Percentiles rank a stretch among this genome's conserved stretches.
Evolutionary conservation across 345 rosid genomes (phyloP).

Genomic region (Excoecaria agallocha): DNA sequence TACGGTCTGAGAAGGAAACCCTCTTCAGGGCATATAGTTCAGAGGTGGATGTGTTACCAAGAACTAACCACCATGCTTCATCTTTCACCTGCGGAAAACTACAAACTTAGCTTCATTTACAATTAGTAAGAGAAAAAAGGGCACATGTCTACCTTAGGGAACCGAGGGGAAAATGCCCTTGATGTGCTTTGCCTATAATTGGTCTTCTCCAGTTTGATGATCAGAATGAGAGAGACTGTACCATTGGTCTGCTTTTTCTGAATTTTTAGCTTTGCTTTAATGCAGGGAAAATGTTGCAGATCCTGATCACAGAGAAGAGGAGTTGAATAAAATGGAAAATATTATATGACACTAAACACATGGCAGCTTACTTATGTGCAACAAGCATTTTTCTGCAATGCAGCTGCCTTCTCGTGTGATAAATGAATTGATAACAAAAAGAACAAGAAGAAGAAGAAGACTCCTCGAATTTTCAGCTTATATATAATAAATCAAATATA

Average conservation of each 20-base stretch:
- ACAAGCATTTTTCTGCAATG: background rate
- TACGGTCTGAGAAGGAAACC: constrained; percentile 65
- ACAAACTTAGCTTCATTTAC: constrained; percentile 15
- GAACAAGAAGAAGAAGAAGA: no score
- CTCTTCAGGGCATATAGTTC: constrained; percentile 86
- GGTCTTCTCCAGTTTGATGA: constrained; percentile 65
- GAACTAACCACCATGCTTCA: constrained; percentile 98
- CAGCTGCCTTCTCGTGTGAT: no score
- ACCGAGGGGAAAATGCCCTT: constrained; percentile 80
- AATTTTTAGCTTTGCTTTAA: constrained; percentile 62
- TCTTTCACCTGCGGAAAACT: constrained; percentile 61
- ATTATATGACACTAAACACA: background rate
- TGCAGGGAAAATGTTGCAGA: constrained; percentile 68
- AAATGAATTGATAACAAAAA: no score
- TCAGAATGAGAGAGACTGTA: constrained; percentile 40
- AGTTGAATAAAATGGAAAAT: background rate
- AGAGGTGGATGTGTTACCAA: constrained; percentile 63
- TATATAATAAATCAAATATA: background rate
- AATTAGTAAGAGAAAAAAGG: constrained; percentile 6
- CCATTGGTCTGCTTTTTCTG: constrained; percentile 46
- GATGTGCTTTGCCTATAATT: constrained; percentile 55
- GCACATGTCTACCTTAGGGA: constrained; percentile 65
- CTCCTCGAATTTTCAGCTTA: no score
- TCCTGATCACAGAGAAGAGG: constrained; percentile 30
- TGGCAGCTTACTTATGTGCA: background rate